A percentile compares a stretch with the other conserved stretches of the same genome.
These are phyloP conservation scores for Ustilago shanxiensis DNA, from an alignment of 1,284 basidiomycete species.

Conservation along the genomic window DNA sequence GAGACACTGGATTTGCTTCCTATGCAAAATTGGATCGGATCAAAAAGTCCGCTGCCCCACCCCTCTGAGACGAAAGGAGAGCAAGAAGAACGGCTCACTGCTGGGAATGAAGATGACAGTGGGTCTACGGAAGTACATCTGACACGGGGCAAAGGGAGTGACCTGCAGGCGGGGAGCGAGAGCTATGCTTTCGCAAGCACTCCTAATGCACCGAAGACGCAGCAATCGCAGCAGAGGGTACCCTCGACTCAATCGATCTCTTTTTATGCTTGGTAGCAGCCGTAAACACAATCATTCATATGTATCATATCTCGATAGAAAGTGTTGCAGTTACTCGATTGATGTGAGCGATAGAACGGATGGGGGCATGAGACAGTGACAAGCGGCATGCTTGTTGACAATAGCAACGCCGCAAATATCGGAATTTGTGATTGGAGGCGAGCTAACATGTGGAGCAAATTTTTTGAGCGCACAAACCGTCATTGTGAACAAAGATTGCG, in stretches of 20 bases:
- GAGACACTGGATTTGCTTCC: conserved; percentile 25
- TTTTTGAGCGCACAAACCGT: conserved; percentile 10
- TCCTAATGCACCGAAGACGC: neutral
- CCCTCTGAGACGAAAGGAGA: neutral
- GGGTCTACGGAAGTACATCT: conserved; percentile 4
- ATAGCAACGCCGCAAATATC: neutral
- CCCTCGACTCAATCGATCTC: conserved; percentile 28
- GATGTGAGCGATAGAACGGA: neutral
- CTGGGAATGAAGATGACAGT: neutral
- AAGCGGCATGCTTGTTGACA: conserved; percentile 13
- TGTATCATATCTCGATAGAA: no score
- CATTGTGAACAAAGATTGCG: neutral
- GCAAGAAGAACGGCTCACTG: neutral
- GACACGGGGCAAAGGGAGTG: neutral
- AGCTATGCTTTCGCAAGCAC: conserved; percentile 20
- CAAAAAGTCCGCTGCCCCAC: conserved; percentile 20
- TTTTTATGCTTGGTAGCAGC: conserved; percentile 41
- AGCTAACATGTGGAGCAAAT: conserved; percentile 19
- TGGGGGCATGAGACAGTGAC: no score
- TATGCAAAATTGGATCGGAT: conserved; percentile 29
- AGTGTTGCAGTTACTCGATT: no score
- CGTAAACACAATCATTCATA: neutral
- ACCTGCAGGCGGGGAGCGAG: neutral
- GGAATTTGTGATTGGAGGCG: neutral
- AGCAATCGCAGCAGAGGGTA: conserved; percentile 8